Evolutionary conservation across 352 stramenopile species (phyloP), one percentile per base, ranked within the genome.

Genomic region (Globisporangium orthogonon): DNA sequence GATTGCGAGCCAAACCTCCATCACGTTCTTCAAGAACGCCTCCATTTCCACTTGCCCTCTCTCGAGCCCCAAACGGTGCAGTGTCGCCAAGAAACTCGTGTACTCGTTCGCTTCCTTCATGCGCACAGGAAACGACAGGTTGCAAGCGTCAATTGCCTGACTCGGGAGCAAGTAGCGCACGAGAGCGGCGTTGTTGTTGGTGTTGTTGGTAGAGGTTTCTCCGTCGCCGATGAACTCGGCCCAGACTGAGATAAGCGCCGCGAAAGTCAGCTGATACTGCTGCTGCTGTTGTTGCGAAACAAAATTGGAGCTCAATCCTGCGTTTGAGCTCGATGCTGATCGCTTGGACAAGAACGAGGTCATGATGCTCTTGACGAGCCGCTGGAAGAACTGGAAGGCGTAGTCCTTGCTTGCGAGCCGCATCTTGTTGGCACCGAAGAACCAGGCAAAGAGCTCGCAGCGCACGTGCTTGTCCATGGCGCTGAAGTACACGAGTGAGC

Each of bases 171-270:
- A 58, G 15, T 48, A 52, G 18, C 61, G 61, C 18, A 65, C 45
- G 15, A 64, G 44, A 0, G 54, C 13, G 6, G 43, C 54, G 56
- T 43, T 50, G 54, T 1, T 50, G 30, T 39, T 50, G 54, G 0
- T 50, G 30, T 39, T 23, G 4, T 59, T 56, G 5, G 15, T 18
- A 35, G 29, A n/a, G 15, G 31, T 15, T 33, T 90, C 77, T 0
- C 73, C 77, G n/a, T 89, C 79, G n/a, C 79, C 77, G 54, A 90
- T 86, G 33, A 62, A 78, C 43, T 87, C 79, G 3, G 66, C 84
- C 75, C 77, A 90, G 50, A 74, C 52, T 0, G 69, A 61, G 28
- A 88, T 71, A 7, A 86, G 64, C 1, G 69, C 50, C 7, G 67
- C 69, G 33, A 80, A 86, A 1, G 75, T 61, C 2, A 88, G 51